Evolutionary conservation across 768 basidiomycete genomes (phyloP).

Genomic region (Amanita pallidorosea): DNA sequence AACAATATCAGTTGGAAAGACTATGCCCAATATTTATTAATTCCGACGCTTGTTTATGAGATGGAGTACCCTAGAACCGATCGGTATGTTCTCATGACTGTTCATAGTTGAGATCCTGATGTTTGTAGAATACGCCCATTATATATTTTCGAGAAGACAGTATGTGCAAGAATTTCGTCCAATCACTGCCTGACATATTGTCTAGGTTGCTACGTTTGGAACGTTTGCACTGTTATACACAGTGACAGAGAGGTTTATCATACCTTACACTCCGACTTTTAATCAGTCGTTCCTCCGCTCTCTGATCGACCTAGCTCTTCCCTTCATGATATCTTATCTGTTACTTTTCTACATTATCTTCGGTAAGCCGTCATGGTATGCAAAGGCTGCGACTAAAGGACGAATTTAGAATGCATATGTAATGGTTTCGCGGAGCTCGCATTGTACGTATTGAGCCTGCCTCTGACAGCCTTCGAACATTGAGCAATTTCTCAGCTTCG

Average conservation of each 20-base stretch:
- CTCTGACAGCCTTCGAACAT: not conserved
- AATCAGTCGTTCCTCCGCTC: conserved; percentile 67
- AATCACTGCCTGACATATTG: conserved; percentile 28
- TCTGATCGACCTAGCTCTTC: conserved; percentile 78
- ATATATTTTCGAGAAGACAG: conserved; percentile 72
- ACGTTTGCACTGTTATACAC: conserved; percentile 91
- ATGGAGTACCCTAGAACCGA: conserved; percentile 92
- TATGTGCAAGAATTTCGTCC: conserved; percentile 25
- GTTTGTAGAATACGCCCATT: conserved; percentile 53
- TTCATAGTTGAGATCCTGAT: conserved; percentile 1
- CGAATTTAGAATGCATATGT: conserved; percentile 77
- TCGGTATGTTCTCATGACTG: conserved; percentile 31
- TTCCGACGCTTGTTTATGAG: conserved; percentile 93
- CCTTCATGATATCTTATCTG: conserved; percentile 90
- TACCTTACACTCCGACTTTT: conserved; percentile 64
- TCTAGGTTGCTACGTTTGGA: conserved; percentile 79
- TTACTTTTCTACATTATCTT: conserved; percentile 82
- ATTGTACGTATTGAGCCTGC: conserved; percentile 37
- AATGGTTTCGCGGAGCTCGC: conserved; percentile 93
- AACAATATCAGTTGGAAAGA: conserved; percentile 73
- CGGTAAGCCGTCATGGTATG: conserved; percentile 30
- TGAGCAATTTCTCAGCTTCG: conserved; percentile 48
- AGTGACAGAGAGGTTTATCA: conserved; percentile 90
- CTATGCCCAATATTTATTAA: conserved; percentile 78
- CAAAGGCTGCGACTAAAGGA: not conserved